These are phyloP conservation scores for Nemania abortiva DNA, from an alignment of 2,329 filamentous ascomycete genomes.

Conservation along the genomic window DNA sequence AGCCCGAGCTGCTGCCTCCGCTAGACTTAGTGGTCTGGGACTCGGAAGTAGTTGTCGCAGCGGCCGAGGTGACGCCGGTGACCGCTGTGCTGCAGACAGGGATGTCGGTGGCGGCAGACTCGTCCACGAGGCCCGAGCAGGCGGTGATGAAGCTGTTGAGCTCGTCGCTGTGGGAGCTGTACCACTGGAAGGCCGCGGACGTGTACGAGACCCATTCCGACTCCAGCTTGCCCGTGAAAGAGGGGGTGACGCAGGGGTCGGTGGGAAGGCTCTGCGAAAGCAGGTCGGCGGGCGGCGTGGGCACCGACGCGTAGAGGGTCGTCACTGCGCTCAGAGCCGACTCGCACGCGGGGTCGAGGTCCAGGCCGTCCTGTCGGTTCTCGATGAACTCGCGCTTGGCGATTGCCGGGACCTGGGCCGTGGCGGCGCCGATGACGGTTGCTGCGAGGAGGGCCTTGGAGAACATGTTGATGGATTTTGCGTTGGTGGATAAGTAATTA, in stretches of 20 bases:
- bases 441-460: constrained; percentile 35
- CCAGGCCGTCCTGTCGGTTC: constrained; percentile 34
- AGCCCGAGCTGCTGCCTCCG: background rate
- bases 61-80: background rate
- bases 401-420: constrained; percentile 39
- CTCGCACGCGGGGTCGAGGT: constrained; percentile 37
- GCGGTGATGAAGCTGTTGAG: constrained; percentile 37
- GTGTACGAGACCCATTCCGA: constrained; percentile 44
- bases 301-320: constrained; percentile 39
- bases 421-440: constrained; percentile 37
- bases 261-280: constrained; percentile 16
- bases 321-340: constrained; percentile 35
- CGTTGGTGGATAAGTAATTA: background rate
- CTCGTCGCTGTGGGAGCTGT: constrained; percentile 41
- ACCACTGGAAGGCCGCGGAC: constrained; percentile 40
- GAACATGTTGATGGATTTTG: constrained; percentile 31
- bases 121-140: constrained; percentile 39
- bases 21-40: background rate
- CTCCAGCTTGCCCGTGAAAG: constrained; percentile 40
- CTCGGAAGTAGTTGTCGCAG: background rate
- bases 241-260: constrained; percentile 44
- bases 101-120: background rate
- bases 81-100: constrained; percentile 38
- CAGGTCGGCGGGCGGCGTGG: constrained; percentile 42
- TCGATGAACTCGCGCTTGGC: constrained; percentile 41